These are phyloP conservation scores for Zychaea mexicana DNA, from an alignment of 371 early-diverging fungal species.

Conservation along the genomic window DNA sequence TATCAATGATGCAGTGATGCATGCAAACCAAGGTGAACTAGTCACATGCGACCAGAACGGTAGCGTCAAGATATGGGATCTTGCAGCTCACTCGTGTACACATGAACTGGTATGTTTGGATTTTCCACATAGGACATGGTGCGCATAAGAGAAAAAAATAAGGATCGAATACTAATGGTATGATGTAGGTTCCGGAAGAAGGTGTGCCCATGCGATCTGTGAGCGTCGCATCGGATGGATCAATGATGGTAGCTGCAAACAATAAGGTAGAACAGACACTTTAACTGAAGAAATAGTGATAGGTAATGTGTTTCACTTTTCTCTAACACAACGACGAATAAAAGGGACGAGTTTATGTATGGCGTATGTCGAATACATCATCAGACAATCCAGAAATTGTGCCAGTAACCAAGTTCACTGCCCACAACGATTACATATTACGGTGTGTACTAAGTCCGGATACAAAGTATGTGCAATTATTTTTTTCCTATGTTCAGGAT, in stretches of 20 bases:
- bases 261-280: slow-evolving; percentile 66
- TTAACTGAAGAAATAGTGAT: neutral
- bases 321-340: neutral
- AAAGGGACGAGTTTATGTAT: slow-evolving; percentile 83
- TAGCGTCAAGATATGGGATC: slow-evolving; percentile 90
- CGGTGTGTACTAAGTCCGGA: slow-evolving; percentile 86
- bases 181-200: slow-evolving; percentile 88
- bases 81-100: slow-evolving; percentile 87
- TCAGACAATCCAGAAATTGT: slow-evolving; percentile 68
- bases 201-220: slow-evolving; percentile 89
- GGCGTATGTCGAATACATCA: slow-evolving; percentile 70
- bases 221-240: slow-evolving; percentile 89
- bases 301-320: neutral
- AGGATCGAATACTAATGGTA: too few relatives aligned
- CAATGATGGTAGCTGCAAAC: slow-evolving; percentile 88
- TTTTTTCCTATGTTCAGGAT: neutral
- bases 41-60: slow-evolving; percentile 96
- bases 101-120: slow-evolving; percentile 70
- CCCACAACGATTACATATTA: slow-evolving; percentile 83
- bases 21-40: slow-evolving; percentile 94
- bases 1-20: slow-evolving; percentile 94
- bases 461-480: slow-evolving; percentile 64
- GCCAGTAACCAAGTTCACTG: slow-evolving; percentile 71
- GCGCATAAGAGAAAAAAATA: too few relatives aligned
- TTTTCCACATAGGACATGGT: too few relatives aligned